Conservation (phyloP, 2,329 filamentous ascomycete species). For the Neospermospora avenae region DNA sequence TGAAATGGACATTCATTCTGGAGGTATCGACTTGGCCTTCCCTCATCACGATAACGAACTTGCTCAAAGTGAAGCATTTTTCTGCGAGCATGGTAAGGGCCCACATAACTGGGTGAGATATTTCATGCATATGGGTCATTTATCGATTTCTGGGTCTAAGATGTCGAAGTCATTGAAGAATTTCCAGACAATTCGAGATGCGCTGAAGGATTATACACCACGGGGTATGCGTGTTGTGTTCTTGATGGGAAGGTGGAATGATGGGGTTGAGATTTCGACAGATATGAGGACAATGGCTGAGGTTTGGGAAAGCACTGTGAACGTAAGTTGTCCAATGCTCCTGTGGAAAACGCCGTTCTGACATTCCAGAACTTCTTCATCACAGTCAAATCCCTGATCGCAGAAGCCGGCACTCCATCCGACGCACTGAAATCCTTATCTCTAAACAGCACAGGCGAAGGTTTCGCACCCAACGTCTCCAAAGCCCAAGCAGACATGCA, state of each 20-base stretch:
- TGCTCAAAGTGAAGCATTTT: slow-evolving; percentile 88
- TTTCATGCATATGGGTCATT: slow-evolving; percentile 92
- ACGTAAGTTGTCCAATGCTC: slow-evolving; percentile 42
- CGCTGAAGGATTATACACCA: slow-evolving; percentile 70
- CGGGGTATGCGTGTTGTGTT: slow-evolving; percentile 82
- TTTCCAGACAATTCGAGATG: slow-evolving; percentile 88
- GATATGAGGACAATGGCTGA: slow-evolving; percentile 73
- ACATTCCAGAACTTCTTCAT: slow-evolving; percentile 54
- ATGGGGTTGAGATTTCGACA: slow-evolving; percentile 85
- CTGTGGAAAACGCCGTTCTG: slow-evolving; percentile 1
- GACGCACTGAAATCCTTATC: slow-evolving; percentile 29
- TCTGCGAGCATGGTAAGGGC: slow-evolving; percentile 43
- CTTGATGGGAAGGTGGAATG: slow-evolving; percentile 83
- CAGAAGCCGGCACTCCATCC: slow-evolving; percentile 38
- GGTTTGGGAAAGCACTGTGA: slow-evolving; percentile 77
- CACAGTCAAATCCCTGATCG: slow-evolving; percentile 52
- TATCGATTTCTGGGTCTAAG: slow-evolving; percentile 85
- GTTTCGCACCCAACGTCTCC: slow-evolving; percentile 46
- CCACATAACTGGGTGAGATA: slow-evolving; percentile 86
- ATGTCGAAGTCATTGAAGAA: slow-evolving; percentile 98
- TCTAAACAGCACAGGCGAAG: slow-evolving; percentile 41
- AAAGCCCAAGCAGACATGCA: slow-evolving; percentile 54
- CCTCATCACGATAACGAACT: slow-evolving; percentile 93
- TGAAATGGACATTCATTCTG: slow-evolving; percentile 88
- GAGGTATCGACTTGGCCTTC: slow-evolving; percentile 86